Evolutionary conservation across 2,329 filamentous ascomycete species (phyloP).

Genomic region (Cladobotryum protrusum): DNA sequence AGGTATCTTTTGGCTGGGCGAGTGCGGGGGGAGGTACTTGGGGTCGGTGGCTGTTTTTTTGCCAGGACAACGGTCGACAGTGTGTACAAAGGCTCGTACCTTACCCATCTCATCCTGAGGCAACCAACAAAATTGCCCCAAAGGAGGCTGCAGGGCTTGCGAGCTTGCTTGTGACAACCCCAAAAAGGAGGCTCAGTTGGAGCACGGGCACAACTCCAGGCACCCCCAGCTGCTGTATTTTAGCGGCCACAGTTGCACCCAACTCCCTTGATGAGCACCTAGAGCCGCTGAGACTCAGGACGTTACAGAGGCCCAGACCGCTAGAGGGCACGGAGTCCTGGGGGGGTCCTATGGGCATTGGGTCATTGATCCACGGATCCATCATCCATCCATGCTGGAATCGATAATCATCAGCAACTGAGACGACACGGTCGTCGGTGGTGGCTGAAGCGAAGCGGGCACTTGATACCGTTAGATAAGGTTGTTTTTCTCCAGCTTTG

Average conservation of each 20-base stretch:
- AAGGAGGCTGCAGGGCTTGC: no score
- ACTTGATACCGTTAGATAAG: no score
- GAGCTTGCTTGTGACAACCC: not conserved
- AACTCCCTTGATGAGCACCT: not conserved
- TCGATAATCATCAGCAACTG: not conserved
- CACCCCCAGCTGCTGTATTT: not conserved
- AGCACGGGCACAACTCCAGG: not conserved
- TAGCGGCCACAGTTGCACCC: not conserved
- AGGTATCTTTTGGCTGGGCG: not conserved
- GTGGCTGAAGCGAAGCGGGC: no score
- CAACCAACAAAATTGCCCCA: not conserved
- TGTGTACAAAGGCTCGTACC: not conserved
- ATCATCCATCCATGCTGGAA: not conserved
- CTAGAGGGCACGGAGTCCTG: not conserved
- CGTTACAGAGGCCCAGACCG: not conserved
- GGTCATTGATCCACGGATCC: no score
- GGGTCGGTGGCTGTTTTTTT: slow-evolving; percentile 1
- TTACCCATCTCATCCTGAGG: slow-evolving; percentile 10
- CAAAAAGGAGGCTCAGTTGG: not conserved
- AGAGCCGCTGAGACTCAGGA: not conserved
- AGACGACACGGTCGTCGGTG: not conserved
- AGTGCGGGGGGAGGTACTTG: not conserved
- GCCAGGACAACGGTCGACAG: not conserved
- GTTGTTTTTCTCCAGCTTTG: no score
- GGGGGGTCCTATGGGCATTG: no score